Evolutionary conservation across 305 asterid species (phyloP).

Genomic region (Fraxinus xanthoxyloides): DNA sequence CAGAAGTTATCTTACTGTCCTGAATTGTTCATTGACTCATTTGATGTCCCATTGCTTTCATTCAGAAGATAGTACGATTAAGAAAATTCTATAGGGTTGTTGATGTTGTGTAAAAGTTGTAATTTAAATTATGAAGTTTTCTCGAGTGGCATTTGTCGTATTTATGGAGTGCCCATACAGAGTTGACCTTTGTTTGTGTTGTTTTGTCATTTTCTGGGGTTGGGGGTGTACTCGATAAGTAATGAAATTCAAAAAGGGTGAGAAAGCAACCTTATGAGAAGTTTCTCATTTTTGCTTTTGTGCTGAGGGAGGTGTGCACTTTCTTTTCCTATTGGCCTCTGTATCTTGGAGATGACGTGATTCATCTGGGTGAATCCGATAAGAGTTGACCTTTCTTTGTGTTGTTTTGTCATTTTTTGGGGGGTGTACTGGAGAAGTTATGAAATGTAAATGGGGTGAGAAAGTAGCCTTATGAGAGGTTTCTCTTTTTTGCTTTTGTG

Average conservation of each 20-base stretch:
- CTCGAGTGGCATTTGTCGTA: background rate
- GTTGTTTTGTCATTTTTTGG: background rate
- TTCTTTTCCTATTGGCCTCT: background rate
- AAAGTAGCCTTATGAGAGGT: background rate
- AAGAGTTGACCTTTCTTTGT: background rate
- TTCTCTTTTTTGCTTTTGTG: background rate
- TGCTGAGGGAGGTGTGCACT: background rate
- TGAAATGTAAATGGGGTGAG: background rate
- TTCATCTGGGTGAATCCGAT: background rate
- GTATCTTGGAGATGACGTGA: background rate
- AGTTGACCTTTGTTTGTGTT: background rate
- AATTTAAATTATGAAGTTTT: background rate
- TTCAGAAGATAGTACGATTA: background rate
- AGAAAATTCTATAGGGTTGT: background rate
- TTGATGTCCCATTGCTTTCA: background rate
- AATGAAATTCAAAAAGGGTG: background rate
- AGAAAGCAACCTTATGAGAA: background rate
- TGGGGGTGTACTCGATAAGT: background rate
- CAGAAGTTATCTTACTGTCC: background rate
- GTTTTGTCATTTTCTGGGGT: background rate
- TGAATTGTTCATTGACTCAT: background rate
- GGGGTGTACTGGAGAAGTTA: background rate
- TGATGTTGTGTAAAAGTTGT: background rate
- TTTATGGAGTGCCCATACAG: background rate
- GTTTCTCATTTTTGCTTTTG: background rate